These are phyloP conservation scores for Aureobasidium musti DNA, from an alignment of 2,329 filamentous ascomycete species.

Conservation along the genomic window DNA sequence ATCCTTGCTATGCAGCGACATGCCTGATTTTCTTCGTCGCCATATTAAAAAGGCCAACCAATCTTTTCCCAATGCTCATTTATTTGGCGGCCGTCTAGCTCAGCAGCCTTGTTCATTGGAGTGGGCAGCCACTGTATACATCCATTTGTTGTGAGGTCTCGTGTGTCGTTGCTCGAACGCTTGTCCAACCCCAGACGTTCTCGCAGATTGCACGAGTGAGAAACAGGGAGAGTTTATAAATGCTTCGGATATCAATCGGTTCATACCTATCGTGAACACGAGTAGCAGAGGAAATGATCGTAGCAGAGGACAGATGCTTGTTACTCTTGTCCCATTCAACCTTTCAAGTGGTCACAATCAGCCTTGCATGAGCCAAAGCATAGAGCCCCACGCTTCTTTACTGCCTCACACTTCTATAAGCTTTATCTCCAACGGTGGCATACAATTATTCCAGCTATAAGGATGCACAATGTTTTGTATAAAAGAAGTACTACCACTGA, in stretches of 20 bases:
- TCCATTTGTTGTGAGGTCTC: neutral
- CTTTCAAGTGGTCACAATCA: no score
- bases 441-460: no score
- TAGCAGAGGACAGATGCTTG: neutral
- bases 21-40: neutral
- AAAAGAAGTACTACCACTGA: no score
- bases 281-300: no score
- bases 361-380: no score
- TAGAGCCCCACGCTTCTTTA: no score
- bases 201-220: neutral
- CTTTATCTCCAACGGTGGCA: no score
- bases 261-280: neutral
- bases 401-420: no score
- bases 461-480: no score
- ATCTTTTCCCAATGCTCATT: neutral
- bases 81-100: neutral
- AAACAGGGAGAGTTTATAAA: neutral
- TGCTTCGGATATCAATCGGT: no score
- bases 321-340: no score
- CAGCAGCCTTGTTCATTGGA: neutral
- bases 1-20: slow-evolving; percentile 16
- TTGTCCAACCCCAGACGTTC: slow-evolving; percentile 2
- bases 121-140: neutral
- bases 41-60: neutral
- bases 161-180: neutral